Conservation (phyloP, 768 basidiomycete species). For the Mycena capillaripes region DNA sequence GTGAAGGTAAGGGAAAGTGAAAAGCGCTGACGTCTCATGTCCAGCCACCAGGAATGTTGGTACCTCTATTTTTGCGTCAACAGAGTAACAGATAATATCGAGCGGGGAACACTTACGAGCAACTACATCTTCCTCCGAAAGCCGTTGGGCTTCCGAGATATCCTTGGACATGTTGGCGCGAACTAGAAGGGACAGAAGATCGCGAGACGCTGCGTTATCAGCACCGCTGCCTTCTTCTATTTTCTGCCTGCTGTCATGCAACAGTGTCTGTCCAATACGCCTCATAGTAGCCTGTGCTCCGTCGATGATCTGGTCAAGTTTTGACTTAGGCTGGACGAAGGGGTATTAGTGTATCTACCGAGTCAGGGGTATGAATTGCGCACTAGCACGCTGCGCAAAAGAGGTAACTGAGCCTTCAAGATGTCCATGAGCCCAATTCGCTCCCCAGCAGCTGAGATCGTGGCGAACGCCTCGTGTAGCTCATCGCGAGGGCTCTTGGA, state of each 20-base stretch:
- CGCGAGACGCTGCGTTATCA: not conserved
- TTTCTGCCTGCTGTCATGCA: conserved; percentile 3
- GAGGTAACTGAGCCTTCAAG: not conserved
- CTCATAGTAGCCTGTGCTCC: not conserved
- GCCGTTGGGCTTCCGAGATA: not conserved
- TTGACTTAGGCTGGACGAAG: not conserved
- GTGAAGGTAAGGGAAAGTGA: too few relatives aligned
- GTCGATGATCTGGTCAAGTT: not conserved
- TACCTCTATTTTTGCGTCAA: not conserved
- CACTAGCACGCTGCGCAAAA: not conserved
- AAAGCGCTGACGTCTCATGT: not conserved
- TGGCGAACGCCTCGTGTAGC: not conserved
- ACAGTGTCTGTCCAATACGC: not conserved
- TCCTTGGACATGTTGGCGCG: conserved; percentile 8
- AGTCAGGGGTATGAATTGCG: not conserved
- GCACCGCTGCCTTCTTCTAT: not conserved
- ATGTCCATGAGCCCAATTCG: not conserved
- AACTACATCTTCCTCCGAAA: conserved; percentile 8
- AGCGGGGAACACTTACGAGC: not conserved
- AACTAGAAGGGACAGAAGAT: conserved; percentile 1
- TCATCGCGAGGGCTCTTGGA: not conserved
- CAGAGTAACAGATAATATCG: not conserved
- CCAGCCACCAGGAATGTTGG: too few relatives aligned
- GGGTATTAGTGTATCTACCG: not conserved
- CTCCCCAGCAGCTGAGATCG: not conserved